Evolutionary conservation across 1,284 basidiomycete genomes (phyloP), one percentile per base, ranked within the genome.

Genomic region (Puccinia polysora): DNA sequence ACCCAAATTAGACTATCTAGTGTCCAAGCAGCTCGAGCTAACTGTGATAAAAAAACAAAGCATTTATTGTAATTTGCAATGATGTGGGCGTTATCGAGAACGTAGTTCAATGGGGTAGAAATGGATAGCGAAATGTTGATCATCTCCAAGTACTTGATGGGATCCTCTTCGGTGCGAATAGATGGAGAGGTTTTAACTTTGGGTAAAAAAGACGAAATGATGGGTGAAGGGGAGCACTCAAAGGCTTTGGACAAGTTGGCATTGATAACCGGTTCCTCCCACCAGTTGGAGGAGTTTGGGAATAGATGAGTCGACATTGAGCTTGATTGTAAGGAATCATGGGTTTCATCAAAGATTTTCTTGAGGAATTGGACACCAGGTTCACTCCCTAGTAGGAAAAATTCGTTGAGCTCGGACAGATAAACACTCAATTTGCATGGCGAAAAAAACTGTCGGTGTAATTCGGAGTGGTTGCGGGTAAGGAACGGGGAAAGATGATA

Each of bases 91-190:
- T 60, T 47, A 47, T 70, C 56, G 0, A 70, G 5, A 23, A 70
- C 53, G 40, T 70, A 70, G 38, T 70, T 60, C 7, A 70, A 25
- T 6, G 67, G 67, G 14, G 30, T 49, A 15, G 67, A 56, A 20
- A 70, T 52, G 28, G 30, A 38, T 36, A 70, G 52, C 14, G 15
- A 28, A 12, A 70, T 52, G 8, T 49, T 12, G 25, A 70, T 47
- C 12, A 12, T n/a, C 40, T 70, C 45, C 12, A 70, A 49, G 40
- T 23, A 23, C 34, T 70, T 60, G 18, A 70, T n/a, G 2, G 47
- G 67, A 32, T 70, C 56, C 23, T n/a, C 0, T 32, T 59, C 43
- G 5, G 28, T 7, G 3, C 45, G 43, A 49, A 50, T 50, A 2
- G 34, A 49, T 28, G 56, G 67, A 0, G 43, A 25, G 56, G 60